phyloP scores from a whole-genome alignment of 306 rosid genomes.

The Inga leiocalycina region DNA sequence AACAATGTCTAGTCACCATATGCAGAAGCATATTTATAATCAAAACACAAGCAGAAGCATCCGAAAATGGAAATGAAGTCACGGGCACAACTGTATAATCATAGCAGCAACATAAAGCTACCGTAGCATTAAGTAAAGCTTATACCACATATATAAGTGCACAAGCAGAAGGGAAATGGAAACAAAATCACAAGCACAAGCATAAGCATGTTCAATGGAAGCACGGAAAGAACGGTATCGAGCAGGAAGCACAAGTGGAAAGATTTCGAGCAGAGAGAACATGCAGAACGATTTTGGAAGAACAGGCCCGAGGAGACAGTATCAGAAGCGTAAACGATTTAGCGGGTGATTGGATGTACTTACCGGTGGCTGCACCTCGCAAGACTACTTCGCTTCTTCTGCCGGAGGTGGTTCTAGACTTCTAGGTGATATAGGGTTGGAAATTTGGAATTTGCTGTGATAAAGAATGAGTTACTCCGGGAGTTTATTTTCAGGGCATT shows the following conservation, averaged over 20 bases:
- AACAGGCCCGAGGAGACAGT: neutral
- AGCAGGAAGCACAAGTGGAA: neutral
- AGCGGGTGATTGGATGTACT: neutral
- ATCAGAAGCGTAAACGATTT: neutral
- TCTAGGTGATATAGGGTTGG: too few species aligned
- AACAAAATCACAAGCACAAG: neutral
- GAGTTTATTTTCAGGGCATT: too few species aligned
- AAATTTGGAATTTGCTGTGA: too few species aligned
- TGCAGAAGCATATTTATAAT: too few species aligned
- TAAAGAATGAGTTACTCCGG: too few species aligned
- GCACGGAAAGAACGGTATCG: neutral
- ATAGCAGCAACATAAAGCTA: neutral
- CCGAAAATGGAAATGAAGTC: neutral
- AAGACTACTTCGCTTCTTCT: neutral
- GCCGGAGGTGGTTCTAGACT: neutral
- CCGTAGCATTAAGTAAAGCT: neutral
- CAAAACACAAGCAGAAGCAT: neutral
- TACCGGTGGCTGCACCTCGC: neutral
- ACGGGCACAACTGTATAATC: neutral
- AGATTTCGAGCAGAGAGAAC: neutral
- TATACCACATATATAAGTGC: neutral
- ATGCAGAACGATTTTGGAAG: neutral
- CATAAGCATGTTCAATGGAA: neutral
- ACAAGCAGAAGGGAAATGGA: neutral
- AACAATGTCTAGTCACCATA: neutral